These are phyloP conservation scores for Berberis thunbergii DNA, from an alignment of 164 flowering plant species.

Conservation along the genomic window DNA sequence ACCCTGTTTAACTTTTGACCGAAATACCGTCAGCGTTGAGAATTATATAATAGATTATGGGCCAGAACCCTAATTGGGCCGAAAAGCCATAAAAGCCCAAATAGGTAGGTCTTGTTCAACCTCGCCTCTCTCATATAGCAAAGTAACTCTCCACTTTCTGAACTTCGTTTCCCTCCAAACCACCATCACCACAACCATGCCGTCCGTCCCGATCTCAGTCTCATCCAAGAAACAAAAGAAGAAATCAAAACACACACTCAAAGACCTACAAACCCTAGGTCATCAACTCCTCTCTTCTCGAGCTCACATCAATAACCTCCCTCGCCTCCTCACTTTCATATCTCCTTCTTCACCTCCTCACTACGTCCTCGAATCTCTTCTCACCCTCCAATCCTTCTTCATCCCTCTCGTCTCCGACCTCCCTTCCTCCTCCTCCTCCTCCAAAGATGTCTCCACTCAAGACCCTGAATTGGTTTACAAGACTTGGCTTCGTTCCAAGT, in stretches of 20 bases:
- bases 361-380: slow-evolving; percentile 42
- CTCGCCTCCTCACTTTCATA: slow-evolving; percentile 50
- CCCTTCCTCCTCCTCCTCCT: slow-evolving; percentile 23
- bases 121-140: too few species aligned
- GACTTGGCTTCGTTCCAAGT: slow-evolving; percentile 70
- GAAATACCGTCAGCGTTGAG: too few species aligned
- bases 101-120: too few species aligned
- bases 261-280: slow-evolving; percentile 59
- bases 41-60: too few species aligned
- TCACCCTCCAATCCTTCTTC: slow-evolving; percentile 79
- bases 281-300: slow-evolving; percentile 60
- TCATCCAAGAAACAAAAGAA: background rate
- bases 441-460: background rate
- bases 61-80: too few species aligned
- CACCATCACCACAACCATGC: background rate
- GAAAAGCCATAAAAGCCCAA: too few species aligned
- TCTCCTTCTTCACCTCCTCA: slow-evolving; percentile 46
- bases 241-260: slow-evolving; percentile 10
- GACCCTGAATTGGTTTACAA: slow-evolving; percentile 52
- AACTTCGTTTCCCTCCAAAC: background rate
- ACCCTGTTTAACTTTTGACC: too few species aligned
- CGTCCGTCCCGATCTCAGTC: background rate
- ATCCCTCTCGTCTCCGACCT: slow-evolving; percentile 49
- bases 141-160: too few species aligned
- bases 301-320: slow-evolving; percentile 77